phyloP scores from a whole-genome alignment of 1,139 yeast species.

The Blastobotrys apis region DNA sequence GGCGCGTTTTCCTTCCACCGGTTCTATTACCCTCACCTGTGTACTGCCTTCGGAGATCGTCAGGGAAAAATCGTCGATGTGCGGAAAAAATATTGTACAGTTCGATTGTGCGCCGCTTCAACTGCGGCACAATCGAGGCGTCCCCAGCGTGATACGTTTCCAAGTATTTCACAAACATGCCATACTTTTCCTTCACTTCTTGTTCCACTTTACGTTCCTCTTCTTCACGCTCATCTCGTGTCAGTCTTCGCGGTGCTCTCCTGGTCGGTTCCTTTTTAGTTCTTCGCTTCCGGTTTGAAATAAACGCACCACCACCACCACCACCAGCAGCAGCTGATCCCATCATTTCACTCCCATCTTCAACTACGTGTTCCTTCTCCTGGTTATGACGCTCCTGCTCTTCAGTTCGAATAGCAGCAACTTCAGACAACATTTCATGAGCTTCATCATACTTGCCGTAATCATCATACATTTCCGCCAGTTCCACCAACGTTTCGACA shows the following conservation, averaged over 20 bases:
- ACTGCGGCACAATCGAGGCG: constrained; percentile 55
- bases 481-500: constrained; percentile 65
- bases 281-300: constrained; percentile 2
- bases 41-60: constrained; percentile 64
- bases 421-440: constrained; percentile 22
- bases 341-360: constrained; percentile 23
- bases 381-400: constrained; percentile 8
- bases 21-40: constrained; percentile 47
- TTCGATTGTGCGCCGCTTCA: constrained; percentile 83
- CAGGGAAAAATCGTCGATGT: constrained; percentile 72
- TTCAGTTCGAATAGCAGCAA: constrained; percentile 22
- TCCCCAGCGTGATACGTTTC: constrained; percentile 53
- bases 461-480: constrained; percentile 73
- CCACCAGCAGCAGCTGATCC: not conserved
- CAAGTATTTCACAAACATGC: constrained; percentile 56
- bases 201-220: constrained; percentile 55
- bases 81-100: constrained; percentile 76
- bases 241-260: constrained; percentile 18
- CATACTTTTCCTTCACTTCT: constrained; percentile 61
- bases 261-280: constrained; percentile 5
- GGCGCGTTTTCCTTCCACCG: constrained; percentile 18
- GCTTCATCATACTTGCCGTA: constrained; percentile 51
- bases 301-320: constrained; percentile 6
- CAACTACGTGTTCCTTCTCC: not conserved
- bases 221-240: constrained; percentile 53